Conservation (phyloP, 2,329 filamentous ascomycete genomes). For the Calonectria hawksworthii region DNA sequence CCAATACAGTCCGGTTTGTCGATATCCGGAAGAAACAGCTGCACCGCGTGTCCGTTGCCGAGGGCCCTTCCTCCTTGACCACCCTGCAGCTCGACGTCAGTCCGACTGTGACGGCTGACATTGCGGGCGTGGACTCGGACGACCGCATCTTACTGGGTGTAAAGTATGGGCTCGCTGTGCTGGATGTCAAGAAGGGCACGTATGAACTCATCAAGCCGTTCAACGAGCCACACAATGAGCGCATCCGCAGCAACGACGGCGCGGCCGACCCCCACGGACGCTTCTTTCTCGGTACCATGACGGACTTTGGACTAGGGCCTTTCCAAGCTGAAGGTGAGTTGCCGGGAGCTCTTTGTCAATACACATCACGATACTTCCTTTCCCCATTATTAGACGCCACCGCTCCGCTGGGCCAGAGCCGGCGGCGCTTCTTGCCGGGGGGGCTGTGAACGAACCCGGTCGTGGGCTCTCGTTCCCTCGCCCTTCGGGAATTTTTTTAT, state of each 20-base stretch:
- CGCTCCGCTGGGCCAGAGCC: background rate
- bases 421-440: background rate
- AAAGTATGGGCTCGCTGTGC: conserved; percentile 85
- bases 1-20: conserved; percentile 79
- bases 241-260: conserved; percentile 84
- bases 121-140: conserved; percentile 72
- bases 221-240: conserved; percentile 58
- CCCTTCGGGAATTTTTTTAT: background rate
- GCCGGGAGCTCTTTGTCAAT: background rate
- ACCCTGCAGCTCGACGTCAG: conserved; percentile 70
- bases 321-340: conserved; percentile 72
- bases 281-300: conserved; percentile 91
- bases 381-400: conserved; percentile 15
- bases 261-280: conserved; percentile 83
- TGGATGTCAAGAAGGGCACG: conserved; percentile 72
- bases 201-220: conserved; percentile 69
- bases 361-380: conserved; percentile 29
- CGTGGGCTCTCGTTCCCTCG: background rate
- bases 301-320: conserved; percentile 72
- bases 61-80: conserved; percentile 73
- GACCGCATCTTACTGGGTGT: conserved; percentile 82
- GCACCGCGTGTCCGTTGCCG: conserved; percentile 76
- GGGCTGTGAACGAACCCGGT: background rate
- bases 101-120: conserved; percentile 82
- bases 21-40: conserved; percentile 86